phyloP scores from a whole-genome alignment of 805 yeast species.

The Zygoascus ofunaensis region DNA sequence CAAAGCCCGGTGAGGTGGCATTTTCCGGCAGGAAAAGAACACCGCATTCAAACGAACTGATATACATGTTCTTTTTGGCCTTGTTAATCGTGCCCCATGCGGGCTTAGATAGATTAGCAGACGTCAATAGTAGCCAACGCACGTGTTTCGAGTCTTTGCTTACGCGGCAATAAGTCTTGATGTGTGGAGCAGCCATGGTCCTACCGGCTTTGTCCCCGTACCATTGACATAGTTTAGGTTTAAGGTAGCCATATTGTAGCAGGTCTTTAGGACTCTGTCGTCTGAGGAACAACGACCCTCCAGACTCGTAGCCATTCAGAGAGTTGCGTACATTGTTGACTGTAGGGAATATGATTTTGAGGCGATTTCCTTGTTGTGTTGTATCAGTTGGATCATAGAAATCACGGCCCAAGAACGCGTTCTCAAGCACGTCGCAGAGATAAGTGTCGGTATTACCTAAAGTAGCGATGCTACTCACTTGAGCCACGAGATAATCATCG shows the following conservation, averaged over 20 bases:
- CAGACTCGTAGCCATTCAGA: conserved; percentile 40
- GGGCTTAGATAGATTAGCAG: conserved; percentile 64
- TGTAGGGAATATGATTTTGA: conserved; percentile 37
- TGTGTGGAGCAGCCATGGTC: conserved; percentile 47
- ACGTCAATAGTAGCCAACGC: conserved; percentile 64
- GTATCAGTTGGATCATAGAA: conserved; percentile 17
- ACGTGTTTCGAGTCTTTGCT: conserved; percentile 26
- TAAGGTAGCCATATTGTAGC: conserved; percentile 36
- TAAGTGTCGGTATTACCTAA: conserved; percentile 18
- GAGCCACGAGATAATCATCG: conserved; percentile 12
- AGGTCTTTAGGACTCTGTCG: conserved; percentile 20
- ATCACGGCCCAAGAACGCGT: conserved; percentile 8
- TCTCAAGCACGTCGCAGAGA: conserved; percentile 13
- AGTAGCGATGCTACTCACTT: conserved; percentile 24
- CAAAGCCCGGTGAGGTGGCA: conserved; percentile 18
- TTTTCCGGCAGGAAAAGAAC: conserved; percentile 30
- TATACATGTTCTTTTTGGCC: conserved; percentile 20
- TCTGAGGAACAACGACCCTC: conserved; percentile 43
- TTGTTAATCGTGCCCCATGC: conserved; percentile 63
- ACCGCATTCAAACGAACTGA: conserved; percentile 47
- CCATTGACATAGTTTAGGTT: conserved; percentile 42
- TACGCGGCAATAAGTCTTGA: conserved; percentile 44
- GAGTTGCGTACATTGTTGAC: conserved; percentile 33
- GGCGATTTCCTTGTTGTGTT: background rate
- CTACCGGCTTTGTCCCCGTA: conserved; percentile 24